Evolutionary conservation across 179 eudicot genomes (phyloP), one percentile per base, ranked within the genome.

Genomic region (Patellifolia procumbens): DNA sequence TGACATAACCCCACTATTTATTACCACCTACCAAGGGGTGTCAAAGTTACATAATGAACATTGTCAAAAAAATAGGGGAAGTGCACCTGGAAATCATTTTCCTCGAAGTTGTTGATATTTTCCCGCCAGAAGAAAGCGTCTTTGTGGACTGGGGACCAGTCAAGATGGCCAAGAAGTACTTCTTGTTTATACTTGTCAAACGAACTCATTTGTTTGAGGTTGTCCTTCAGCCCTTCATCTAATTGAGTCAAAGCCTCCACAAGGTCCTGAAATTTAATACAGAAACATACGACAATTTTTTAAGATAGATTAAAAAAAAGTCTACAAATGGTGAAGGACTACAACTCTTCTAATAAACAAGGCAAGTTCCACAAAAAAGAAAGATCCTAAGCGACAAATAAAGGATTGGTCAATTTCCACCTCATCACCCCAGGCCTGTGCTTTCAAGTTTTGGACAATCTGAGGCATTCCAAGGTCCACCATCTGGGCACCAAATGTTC

Each of bases 81-180:
- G 65, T 77, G 87, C 28, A 94, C 98, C 98, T 94, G 97, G 75
- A 91, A 94, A 87, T 92, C 97, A 74, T 90, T 90, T 78, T 94
- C 98, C 84, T 94, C 98, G 32, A 94, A 94, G 77, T 80, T 84
- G 56, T 82, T 86, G 70, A 91, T 85, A 79, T 94, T 94, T 4
- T 94, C 97, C 32, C 97, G 89, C 98, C 98, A 94, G 81, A 94
- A 94, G 52, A 84, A 84, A 77, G 93, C 87, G 81, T 94, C 98
- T 79, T 92, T 94, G 88, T 94, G 98, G 86, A 94, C 96, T 17
- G 98, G 97, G 70, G 98, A 82, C 98, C 98, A 94, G 78, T 94
- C 98, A 61, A 94, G 97, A 82, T 90, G 97, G 68, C 98, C 97
- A 49, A 87, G 87, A 72, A 94, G 93, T 83, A 91, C 98, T 83